phyloP scores from a whole-genome alignment of 1,139 yeast genomes.

The Kurtzmaniella quercitrusa region DNA sequence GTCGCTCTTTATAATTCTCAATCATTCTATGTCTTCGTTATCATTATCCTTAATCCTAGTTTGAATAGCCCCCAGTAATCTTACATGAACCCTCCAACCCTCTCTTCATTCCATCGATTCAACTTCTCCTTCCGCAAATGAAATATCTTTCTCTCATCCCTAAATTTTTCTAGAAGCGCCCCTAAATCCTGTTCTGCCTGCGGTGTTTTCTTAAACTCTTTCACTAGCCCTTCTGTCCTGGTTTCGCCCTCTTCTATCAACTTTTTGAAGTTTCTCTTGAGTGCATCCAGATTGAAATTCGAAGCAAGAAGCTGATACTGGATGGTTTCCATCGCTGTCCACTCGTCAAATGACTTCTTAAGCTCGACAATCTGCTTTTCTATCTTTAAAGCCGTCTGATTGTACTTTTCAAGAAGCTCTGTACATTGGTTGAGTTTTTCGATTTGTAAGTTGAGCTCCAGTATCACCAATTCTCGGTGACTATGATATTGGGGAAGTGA shows the following conservation, averaged over 20 bases:
- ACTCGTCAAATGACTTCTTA: constrained; percentile 27
- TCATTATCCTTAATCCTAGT: not conserved
- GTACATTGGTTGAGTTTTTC: constrained; percentile 20
- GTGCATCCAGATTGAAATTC: constrained; percentile 31
- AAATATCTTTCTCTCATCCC: constrained; percentile 40
- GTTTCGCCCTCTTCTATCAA: constrained; percentile 22
- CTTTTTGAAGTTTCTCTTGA: constrained; percentile 25
- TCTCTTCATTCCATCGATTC: constrained; percentile 61
- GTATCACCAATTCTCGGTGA: constrained; percentile 15
- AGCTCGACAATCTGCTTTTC: constrained; percentile 22
- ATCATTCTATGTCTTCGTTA: no score
- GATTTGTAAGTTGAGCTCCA: constrained; percentile 18
- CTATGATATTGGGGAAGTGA: constrained; percentile 19
- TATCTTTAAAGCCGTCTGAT: constrained; percentile 20
- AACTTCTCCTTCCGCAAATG: constrained; percentile 57
- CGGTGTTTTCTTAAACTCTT: constrained; percentile 8
- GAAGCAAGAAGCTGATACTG: constrained; percentile 40
- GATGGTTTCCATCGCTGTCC: constrained; percentile 30
- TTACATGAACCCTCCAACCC: constrained; percentile 51
- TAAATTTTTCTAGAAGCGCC: constrained; percentile 41
- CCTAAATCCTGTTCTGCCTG: constrained; percentile 15
- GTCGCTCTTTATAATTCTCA: no score
- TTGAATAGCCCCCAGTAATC: no score
- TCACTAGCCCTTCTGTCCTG: constrained; percentile 19
- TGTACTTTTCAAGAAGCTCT: constrained; percentile 24